Evolutionary conservation across 257 asterid species (phyloP).

Genomic region (Anisodus tanguticus): DNA sequence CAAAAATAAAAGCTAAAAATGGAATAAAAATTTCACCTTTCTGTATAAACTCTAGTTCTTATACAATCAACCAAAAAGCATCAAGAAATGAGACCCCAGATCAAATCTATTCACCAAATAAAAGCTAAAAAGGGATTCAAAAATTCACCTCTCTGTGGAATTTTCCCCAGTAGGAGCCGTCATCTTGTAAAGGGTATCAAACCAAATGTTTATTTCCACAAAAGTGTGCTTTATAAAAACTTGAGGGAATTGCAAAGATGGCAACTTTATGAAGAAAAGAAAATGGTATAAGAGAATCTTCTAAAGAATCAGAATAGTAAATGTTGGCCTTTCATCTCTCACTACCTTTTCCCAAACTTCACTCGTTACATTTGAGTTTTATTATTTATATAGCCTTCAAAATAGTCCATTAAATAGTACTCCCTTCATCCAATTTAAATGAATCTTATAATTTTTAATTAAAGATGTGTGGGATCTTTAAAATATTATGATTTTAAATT

Average conservation of each 20-base stretch:
- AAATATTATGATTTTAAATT: too few relatives aligned
- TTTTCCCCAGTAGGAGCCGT: slow-evolving; percentile 10
- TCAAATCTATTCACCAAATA: background rate
- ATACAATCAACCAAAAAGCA: background rate
- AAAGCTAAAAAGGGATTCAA: background rate
- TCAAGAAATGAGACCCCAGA: background rate
- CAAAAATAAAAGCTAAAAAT: background rate
- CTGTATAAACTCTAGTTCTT: background rate
- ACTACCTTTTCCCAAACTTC: background rate
- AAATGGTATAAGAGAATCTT: background rate
- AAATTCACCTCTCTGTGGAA: slow-evolving; percentile 7
- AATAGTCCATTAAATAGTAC: too few relatives aligned
- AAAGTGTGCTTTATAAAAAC: background rate
- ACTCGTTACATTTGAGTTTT: background rate
- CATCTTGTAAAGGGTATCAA: slow-evolving; percentile 10
- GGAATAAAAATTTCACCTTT: background rate
- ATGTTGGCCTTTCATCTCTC: background rate
- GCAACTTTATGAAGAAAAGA: background rate
- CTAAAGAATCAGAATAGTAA: slow-evolving; percentile 9
- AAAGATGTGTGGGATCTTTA: too few relatives aligned
- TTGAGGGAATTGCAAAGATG: background rate
- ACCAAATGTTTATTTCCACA: background rate
- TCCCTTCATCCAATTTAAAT: too few relatives aligned
- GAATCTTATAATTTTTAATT: too few relatives aligned
- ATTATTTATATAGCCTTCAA: too few relatives aligned